phyloP scores from a whole-genome alignment of 2,329 filamentous ascomycete genomes.

The Talaromyces sp. region DNA sequence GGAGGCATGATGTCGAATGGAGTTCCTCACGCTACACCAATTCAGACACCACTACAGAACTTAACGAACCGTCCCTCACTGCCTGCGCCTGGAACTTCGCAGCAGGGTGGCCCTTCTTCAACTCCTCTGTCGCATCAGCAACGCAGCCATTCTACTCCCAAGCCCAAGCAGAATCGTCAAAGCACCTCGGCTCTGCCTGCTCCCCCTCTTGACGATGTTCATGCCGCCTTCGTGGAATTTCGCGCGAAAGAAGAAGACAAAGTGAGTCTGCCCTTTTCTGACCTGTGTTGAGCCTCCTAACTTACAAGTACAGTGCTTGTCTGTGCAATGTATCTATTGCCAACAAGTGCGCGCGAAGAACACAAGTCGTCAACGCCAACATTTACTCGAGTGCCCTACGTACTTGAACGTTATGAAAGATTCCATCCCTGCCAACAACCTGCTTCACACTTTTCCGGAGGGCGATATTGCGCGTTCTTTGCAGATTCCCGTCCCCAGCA shows the following conservation, averaged over 20 bases:
- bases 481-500: constrained; percentile 45
- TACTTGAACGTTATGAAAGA: constrained; percentile 53
- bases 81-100: constrained; percentile 36
- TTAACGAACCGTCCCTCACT: constrained; percentile 40
- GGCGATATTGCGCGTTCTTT: constrained; percentile 48
- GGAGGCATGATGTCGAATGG: constrained; percentile 44
- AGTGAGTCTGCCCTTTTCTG: constrained; percentile 24
- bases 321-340: constrained; percentile 50
- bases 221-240: constrained; percentile 49
- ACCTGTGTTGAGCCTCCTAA: constrained; percentile 7
- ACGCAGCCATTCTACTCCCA: constrained; percentile 27
- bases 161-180: constrained; percentile 29
- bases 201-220: constrained; percentile 48
- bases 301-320: constrained; percentile 38
- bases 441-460: constrained; percentile 50
- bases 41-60: constrained; percentile 41
- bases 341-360: constrained; percentile 50
- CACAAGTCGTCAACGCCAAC: constrained; percentile 49
- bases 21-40: constrained; percentile 40
- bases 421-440: constrained; percentile 50
- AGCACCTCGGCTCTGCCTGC: constrained; percentile 42
- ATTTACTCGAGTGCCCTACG: constrained; percentile 48
- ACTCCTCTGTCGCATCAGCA: constrained; percentile 29
- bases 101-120: constrained; percentile 29
- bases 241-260: constrained; percentile 47